Evolutionary conservation across 345 rosid genomes (phyloP).

Genomic region (Citrus mangshanensis): DNA sequence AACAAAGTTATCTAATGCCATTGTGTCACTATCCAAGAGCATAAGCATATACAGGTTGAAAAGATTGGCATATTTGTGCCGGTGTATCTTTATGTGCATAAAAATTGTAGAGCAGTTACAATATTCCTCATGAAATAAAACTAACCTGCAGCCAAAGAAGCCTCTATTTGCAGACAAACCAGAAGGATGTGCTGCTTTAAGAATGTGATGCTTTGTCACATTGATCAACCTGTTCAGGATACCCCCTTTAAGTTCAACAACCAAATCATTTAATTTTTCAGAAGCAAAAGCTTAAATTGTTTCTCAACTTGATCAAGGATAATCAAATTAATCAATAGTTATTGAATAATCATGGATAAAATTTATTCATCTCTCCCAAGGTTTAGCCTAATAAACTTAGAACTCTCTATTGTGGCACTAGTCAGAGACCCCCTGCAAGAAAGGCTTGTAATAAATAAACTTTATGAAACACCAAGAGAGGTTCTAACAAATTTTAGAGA

Average conservation of each 20-base stretch:
- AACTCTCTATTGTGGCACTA: neutral
- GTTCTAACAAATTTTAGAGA: neutral
- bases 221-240: conserved; percentile 67
- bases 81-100: neutral
- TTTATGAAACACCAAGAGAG: neutral
- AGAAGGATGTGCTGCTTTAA: conserved; percentile 98
- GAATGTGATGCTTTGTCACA: conserved; percentile 79
- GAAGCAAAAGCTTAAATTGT: neutral
- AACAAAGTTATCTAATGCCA: too few relatives aligned
- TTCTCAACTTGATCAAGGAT: neutral
- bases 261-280: neutral
- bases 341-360: neutral
- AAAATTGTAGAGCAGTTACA: neutral
- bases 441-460: neutral
- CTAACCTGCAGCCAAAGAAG: conserved; percentile 96
- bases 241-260: neutral
- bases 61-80: neutral
- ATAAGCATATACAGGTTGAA: too few relatives aligned
- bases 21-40: too few relatives aligned
- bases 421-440: neutral
- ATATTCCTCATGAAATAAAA: neutral
- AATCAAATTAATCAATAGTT: neutral
- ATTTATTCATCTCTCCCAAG: neutral
- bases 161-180: conserved; percentile 96
- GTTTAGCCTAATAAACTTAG: neutral